Base-by-base conservation (phyloP, 2,329 filamentous ascomycete species). In the Mycogone perniciosa region DNA sequence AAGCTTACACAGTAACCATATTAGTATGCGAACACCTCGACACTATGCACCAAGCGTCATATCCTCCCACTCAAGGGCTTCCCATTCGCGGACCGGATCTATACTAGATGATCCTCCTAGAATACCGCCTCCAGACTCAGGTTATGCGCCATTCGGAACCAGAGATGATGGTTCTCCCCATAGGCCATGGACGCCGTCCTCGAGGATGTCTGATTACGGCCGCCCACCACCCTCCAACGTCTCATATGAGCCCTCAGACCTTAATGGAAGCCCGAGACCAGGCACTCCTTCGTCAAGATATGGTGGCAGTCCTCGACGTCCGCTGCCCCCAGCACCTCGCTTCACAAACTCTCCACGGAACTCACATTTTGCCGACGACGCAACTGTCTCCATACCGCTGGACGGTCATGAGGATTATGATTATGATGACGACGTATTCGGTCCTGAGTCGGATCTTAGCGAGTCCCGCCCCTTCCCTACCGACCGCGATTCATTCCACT, bases 281-380 rank as follows among this genome's bases (percentile, higher is more conserved):
- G 92, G 92, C 5, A 96, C 92, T 0, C 90, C 92, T 1, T 90
- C 90, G 1, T 92, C 89, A 2, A 80, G 84, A 65, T 96, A 97
- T 66, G 88, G 90, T 20, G 88, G 90, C 4, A 95, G 89, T 63
- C 89, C 91, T 8, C 82, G 89, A 59, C 80, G 92, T 50, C 92
- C 92, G 4, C 75, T 97, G 31, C 93, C 93, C 3, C 89, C 90
- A 0, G 89, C 90, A 31, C 93, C 93, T 4, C 74, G 96, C 7
- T 97, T 96, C 63, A 80, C 86, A 2, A 75, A 70, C 7, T 74
- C 73, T 65, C 55, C 74, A 30, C 62, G 76, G 65, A 66, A 70
- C 55, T 76, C 79, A 44, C 71, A 68, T 53, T 81, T 85, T 53
- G 77, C 76, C 26, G 82, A 88, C 54, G 84, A 89, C 57, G 80